phyloP scores from a whole-genome alignment of 495 filamentous ascomycete species.

The Neurospora sp. region DNA sequence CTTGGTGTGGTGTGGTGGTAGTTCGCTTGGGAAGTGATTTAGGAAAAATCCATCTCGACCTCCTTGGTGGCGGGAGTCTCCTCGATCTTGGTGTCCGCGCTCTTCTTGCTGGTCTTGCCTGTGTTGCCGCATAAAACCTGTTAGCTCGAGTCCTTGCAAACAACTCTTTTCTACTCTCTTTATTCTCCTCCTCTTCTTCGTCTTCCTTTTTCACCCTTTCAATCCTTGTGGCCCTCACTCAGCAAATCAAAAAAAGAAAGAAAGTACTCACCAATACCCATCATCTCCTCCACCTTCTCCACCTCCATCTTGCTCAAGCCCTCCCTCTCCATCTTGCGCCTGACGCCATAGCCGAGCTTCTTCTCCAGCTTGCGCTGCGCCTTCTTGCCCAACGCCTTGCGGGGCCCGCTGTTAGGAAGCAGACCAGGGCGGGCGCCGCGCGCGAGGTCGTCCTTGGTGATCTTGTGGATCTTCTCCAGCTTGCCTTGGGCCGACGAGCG shows the following conservation, averaged over 20 bases:
- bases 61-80: neutral
- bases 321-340: constrained; percentile 30
- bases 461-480: constrained; percentile 8
- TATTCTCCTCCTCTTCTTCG: neutral
- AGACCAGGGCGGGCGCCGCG: constrained; percentile 31
- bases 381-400: constrained; percentile 30
- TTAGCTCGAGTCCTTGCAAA: neutral
- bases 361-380: constrained; percentile 34
- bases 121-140: neutral
- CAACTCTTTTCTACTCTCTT: neutral
- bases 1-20: neutral
- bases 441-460: constrained; percentile 22
- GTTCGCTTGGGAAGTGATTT: neutral
- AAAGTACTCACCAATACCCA: constrained; percentile 9
- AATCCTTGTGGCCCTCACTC: too few relatives aligned
- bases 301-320: constrained; percentile 32
- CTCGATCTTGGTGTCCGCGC: neutral
- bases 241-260: too few relatives aligned
- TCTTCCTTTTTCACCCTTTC: too few relatives aligned
- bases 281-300: neutral
- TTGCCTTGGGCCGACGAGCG: constrained; percentile 14
- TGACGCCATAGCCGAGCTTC: constrained; percentile 27
- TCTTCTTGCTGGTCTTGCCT: neutral
- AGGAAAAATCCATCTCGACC: neutral
- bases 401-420: constrained; percentile 34